phyloP scores from a whole-genome alignment of 2,329 filamentous ascomycete species.

The Trichoderma asperellum region DNA sequence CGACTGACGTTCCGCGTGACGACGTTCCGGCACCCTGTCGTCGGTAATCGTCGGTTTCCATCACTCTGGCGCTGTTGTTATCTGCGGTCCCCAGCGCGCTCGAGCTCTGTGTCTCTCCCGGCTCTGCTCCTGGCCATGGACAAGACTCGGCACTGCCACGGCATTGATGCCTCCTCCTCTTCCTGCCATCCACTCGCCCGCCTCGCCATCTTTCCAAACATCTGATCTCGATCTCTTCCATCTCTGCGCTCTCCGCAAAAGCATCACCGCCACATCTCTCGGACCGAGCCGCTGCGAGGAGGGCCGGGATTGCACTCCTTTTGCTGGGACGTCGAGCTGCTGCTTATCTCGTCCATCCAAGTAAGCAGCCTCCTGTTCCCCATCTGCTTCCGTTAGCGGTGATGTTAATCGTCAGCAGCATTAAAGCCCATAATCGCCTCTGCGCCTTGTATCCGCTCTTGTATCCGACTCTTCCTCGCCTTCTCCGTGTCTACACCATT shows the following conservation, averaged over 20 bases:
- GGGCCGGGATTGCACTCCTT: neutral
- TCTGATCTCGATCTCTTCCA: neutral
- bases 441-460: neutral
- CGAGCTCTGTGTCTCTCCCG: neutral
- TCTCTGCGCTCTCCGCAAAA: neutral
- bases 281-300: neutral
- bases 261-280: conserved; percentile 3
- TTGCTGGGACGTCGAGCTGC: neutral
- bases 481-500: neutral
- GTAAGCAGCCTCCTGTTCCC: conserved; percentile 10
- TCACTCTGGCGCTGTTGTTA: neutral
- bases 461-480: neutral
- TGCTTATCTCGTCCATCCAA: neutral
- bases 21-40: neutral
- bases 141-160: neutral
- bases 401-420: neutral
- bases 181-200: neutral
- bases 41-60: conserved; percentile 25
- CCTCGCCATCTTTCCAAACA: neutral
- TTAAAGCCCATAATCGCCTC: conserved; percentile 1
- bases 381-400: neutral
- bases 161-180: neutral
- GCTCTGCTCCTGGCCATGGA: neutral
- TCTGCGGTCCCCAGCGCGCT: neutral
- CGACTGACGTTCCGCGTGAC: conserved; percentile 3